Percentiles rank a stretch among this genome's conserved stretches.
Conservation (phyloP, 2,329 filamentous ascomycete species). For the Neophaeococcomyces mojaviensis region DNA sequence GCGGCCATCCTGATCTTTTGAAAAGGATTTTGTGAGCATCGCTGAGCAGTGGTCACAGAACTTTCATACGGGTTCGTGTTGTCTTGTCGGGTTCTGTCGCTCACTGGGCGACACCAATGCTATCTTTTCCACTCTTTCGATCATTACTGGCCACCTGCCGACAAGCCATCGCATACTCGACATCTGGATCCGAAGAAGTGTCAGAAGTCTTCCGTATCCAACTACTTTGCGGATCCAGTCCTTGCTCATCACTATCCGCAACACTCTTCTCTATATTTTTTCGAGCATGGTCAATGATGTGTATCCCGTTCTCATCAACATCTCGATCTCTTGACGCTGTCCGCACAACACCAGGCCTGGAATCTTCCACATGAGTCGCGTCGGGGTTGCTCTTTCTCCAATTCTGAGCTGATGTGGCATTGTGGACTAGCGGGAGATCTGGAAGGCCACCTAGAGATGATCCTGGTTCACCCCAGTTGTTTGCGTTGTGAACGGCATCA, state of each 20-base stretch:
- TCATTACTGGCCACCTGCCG: conserved; percentile 18
- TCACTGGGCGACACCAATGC: neutral
- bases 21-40: too few species aligned
- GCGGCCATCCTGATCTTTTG: too few species aligned
- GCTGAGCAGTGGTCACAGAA: too few species aligned
- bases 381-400: conserved; percentile 10
- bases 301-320: conserved; percentile 18
- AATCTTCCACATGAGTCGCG: conserved; percentile 14
- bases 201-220: conserved; percentile 16
- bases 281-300: conserved; percentile 16
- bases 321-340: conserved; percentile 22
- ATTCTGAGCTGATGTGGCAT: conserved; percentile 10
- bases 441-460: conserved; percentile 10
- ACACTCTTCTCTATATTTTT: conserved; percentile 5
- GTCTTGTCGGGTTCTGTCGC: too few species aligned
- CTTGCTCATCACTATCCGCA: conserved; percentile 17
- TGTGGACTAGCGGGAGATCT: conserved; percentile 10
- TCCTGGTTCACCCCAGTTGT: conserved; percentile 17
- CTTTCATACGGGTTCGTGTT: too few species aligned
- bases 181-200: conserved; percentile 17
- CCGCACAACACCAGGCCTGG: conserved; percentile 12
- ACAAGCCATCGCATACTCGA: conserved; percentile 22
- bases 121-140: conserved; percentile 9
- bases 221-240: conserved; percentile 12
- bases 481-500: conserved; percentile 14